Base-by-base conservation (phyloP, 2,329 filamentous ascomycete genomes). In the Verticillium nonalfalfae region DNA sequence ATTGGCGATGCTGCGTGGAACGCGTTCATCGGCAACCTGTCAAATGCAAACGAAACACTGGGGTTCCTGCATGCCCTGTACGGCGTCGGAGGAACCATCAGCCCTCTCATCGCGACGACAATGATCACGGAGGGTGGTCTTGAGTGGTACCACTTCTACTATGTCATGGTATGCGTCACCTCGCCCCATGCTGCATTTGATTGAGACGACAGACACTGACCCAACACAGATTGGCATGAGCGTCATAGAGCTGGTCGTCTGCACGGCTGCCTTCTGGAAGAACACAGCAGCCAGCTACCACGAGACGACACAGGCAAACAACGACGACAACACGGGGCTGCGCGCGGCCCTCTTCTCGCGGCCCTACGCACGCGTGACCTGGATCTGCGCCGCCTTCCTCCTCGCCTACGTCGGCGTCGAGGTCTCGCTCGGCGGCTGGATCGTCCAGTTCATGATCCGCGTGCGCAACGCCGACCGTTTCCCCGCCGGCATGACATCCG, bases 391-490 rank as follows among this genome's bases (percentile, higher is more conserved):
- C 0, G 64, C 88, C 1, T 95, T 94, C 73, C 77, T 94, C 26
- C 82, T 95, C 11, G 84, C 85, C 36, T 94, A 94, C 68, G 88
- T 93, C 0, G 91, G 91, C 7, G 79, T 87, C 1, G 90, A 95
- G 72, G 88, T 90, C 55, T 86, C 87, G 0, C 80, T 93, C 0
- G 89, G 90, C 21, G 91, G 91, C 5, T 95, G 91, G 91, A 90
- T 95, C 61, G 88, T 93, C 59, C 86, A 87, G 5, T 94, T 95
- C 72, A 94, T 95, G 90, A 86, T 91, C 33, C 82, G 85, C 38
- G 87, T 92, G 6, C 84, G 91, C 6, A 73, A 86, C n/a, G 90
- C 86, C 1, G 81, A 77, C 3, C 75, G 84, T 0, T 93, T 93
- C 66, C 84, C 85, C 0, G 86, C 86, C 33, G 90, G 90, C 10